These are phyloP conservation scores for Polygonum aviculare DNA, from an alignment of 148 eudicot species.

Conservation along the genomic window DNA sequence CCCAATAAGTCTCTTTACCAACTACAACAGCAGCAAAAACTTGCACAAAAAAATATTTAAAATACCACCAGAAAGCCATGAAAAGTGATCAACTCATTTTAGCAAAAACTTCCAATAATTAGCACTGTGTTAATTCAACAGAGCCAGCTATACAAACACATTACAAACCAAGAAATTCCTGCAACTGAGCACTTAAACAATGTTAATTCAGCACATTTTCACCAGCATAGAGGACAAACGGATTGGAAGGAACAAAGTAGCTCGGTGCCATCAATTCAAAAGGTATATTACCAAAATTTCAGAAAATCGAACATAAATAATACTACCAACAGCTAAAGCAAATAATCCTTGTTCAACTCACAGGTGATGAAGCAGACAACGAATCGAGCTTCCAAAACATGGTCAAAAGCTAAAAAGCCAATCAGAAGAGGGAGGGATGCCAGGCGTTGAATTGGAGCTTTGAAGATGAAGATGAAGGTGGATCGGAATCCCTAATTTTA, in stretches of 20 bases:
- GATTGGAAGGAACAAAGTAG: not conserved
- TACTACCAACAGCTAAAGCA: not conserved
- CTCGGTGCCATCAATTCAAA: not conserved
- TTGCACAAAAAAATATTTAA: too few relatives aligned
- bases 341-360: constrained; percentile 22
- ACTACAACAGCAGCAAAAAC: not conserved
- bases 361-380: constrained; percentile 83
- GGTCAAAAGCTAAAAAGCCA: constrained; percentile 11
- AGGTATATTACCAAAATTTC: not conserved
- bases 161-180: not conserved
- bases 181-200: not conserved
- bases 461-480: constrained; percentile 12
- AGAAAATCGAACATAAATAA: not conserved
- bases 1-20: not conserved
- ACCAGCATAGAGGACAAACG: not conserved
- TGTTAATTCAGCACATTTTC: constrained; percentile 1
- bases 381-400: constrained; percentile 90
- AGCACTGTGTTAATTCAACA: constrained; percentile 1
- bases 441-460: not conserved
- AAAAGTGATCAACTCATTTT: not conserved
- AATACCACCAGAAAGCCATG: not conserved
- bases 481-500: constrained; percentile 14
- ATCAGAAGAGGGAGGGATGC: not conserved
- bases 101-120: not conserved
- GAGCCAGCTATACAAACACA: not conserved